A percentile compares a stretch with the other conserved stretches of the same genome.
phyloP scores from a whole-genome alignment of 768 basidiomycete genomes.

The Leccinum subtestaceum region DNA sequence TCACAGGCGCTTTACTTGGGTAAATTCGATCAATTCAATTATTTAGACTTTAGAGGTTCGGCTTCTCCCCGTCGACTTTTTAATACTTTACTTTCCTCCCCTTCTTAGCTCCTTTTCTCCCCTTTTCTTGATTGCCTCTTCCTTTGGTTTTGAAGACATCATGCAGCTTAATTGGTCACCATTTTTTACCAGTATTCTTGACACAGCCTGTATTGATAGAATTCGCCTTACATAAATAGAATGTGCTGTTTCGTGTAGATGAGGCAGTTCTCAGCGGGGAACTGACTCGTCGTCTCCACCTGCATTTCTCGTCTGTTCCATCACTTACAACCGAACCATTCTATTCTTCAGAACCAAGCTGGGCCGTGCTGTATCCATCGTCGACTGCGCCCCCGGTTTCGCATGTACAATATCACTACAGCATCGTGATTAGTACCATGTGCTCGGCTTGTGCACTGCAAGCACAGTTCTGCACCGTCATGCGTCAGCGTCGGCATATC shows the following conservation, averaged over 20 bases:
- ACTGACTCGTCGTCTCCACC: neutral
- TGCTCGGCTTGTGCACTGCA: conserved; percentile 86
- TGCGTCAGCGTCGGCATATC: neutral
- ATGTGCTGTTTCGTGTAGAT: neutral
- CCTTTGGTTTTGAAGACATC: neutral
- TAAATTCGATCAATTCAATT: neutral
- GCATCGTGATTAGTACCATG: conserved; percentile 74
- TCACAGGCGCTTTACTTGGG: conserved; percentile 16
- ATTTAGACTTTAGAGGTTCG: too few species aligned
- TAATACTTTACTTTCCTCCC: too few species aligned
- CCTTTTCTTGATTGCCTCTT: neutral
- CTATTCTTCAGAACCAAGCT: neutral
- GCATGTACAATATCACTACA: too few species aligned
- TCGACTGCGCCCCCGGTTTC: too few species aligned
- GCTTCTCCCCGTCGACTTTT: neutral
- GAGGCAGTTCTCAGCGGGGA: neutral
- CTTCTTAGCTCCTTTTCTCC: too few species aligned
- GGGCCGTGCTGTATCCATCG: too few species aligned
- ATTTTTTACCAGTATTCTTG: neutral
- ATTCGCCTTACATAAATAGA: neutral
- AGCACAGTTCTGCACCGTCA: conserved; percentile 60
- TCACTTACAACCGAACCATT: neutral
- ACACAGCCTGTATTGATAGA: neutral
- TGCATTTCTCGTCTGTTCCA: neutral
- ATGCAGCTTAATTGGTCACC: conserved; percentile 12